Base-by-base conservation (phyloP, 148 eudicot genomes). In the Arbutus unedo region DNA sequence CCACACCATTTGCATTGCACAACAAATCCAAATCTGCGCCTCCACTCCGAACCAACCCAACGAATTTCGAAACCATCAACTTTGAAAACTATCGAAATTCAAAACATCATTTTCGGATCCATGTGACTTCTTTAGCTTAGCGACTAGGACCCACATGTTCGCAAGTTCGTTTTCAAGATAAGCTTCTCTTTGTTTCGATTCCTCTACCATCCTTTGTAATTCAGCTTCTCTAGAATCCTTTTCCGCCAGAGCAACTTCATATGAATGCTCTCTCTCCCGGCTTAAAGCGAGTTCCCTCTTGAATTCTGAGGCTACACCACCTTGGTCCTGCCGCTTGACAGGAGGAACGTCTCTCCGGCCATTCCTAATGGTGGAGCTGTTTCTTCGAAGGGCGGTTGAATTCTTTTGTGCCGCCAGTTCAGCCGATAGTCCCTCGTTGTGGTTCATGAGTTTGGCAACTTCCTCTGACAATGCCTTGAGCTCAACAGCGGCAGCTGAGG, bases 401-500 rank as follows among this genome's bases (percentile, higher is more conserved):
- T 80, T 92, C 86, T 93, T 96, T 55, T 88, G 87, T 43, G 93
- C 83, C 78, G 93, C 82, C 76, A 96, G 85, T 89, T 96, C 99
- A 8, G 93, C 83, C 81, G 93, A 59, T 64, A 96, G 89, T 85
- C 83, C 88, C 79, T 94, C 98, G 50, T 96, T 96, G 43, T 93
- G 98, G 83, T 92, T 93, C 99, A 96, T 94, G 49, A 96, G 90
- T 86, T 96, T 96, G 49, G 98, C 76, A 60, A 96, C 98, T 90
- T 96, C 99, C 85, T 96, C 99, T 3, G 99, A 96, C 73, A 96
- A 86, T 9, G 98, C 97, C 89, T 96, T 96, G 57, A 96, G 83
- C 85, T 96, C 98, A 16, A 94, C 99, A 64, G 99, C 99, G 73
- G 99, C 99, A 4, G 99, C 99, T 54, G 99, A 96, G 79, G 99